Conservation (phyloP, 2,329 filamentous ascomycete species). For the Alternaria longipes region DNA sequence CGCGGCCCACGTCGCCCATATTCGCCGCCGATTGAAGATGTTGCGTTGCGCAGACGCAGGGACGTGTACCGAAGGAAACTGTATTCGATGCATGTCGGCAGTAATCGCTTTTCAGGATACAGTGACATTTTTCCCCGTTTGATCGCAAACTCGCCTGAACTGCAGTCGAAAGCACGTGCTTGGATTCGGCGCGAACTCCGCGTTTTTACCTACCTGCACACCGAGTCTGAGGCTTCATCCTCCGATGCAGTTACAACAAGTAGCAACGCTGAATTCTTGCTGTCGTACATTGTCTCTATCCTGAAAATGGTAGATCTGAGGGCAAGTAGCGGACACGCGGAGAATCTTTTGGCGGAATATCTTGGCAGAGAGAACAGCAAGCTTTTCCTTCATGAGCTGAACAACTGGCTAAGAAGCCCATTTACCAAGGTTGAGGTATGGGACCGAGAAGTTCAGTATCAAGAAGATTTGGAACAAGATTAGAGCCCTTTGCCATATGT, state of each 20-base stretch:
- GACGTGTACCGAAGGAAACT: conserved; percentile 76
- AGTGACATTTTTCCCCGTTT: conserved; percentile 73
- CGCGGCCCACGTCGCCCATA: conserved; percentile 28
- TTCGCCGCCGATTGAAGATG: conserved; percentile 46
- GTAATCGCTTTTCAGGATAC: conserved; percentile 80
- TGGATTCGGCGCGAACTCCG: conserved; percentile 86
- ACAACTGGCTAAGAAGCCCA: conserved; percentile 83
- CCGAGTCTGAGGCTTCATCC: conserved; percentile 35
- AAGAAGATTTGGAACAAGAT: conserved; percentile 16
- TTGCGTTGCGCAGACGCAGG: conserved; percentile 68
- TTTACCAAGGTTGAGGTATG: conserved; percentile 76
- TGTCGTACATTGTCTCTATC: conserved; percentile 87
- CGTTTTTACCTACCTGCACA: conserved; percentile 78
- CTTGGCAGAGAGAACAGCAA: conserved; percentile 76
- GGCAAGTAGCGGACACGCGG: conserved; percentile 78
- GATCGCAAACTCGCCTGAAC: conserved; percentile 70
- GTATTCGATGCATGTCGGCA: conserved; percentile 83
- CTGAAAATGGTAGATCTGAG: conserved; percentile 84
- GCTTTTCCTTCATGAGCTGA: conserved; percentile 85
- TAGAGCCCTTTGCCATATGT: not conserved
- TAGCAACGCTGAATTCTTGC: conserved; percentile 81
- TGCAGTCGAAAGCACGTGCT: conserved; percentile 78
- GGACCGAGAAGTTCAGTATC: conserved; percentile 83
- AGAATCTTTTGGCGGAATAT: conserved; percentile 80
- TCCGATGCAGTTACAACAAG: conserved; percentile 48